Conservation (phyloP, 2,329 filamentous ascomycete species). For the Exophiala xenobiotica region DNA sequence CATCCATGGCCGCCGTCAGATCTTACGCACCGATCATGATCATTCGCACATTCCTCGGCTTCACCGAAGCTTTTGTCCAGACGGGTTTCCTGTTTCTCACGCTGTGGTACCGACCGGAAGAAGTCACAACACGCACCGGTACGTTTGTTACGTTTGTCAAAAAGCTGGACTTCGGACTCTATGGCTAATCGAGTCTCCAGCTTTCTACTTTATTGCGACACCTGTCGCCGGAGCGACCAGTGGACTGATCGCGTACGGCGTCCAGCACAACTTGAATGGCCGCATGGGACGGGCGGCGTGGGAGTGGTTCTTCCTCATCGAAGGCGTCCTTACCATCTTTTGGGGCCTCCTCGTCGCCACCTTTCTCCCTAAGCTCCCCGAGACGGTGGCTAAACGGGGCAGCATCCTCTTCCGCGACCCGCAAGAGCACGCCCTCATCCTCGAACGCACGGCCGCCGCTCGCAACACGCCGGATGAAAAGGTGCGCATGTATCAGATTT, state of each 20-base stretch:
- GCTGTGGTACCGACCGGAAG: slow-evolving; percentile 11
- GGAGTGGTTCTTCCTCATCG: slow-evolving; percentile 68
- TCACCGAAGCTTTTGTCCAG: slow-evolving; percentile 10
- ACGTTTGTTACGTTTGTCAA: not conserved
- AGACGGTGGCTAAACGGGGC: not conserved
- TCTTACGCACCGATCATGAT: slow-evolving; percentile 10
- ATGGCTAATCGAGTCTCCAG: slow-evolving; percentile 56
- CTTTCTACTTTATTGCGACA: slow-evolving; percentile 43
- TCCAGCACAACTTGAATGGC: slow-evolving; percentile 61
- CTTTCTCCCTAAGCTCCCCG: slow-evolving; percentile 65
- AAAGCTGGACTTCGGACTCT: not conserved
- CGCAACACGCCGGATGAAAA: slow-evolving; percentile 7
- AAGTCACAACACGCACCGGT: slow-evolving; percentile 8
- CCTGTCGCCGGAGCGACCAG: slow-evolving; percentile 70
- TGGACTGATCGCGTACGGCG: slow-evolving; percentile 63
- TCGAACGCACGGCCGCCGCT: not conserved
- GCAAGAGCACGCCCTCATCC: not conserved
- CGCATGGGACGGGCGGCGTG: slow-evolving; percentile 55
- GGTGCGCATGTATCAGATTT: slow-evolving; percentile 2
- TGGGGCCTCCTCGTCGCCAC: slow-evolving; percentile 59
- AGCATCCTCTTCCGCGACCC: slow-evolving; percentile 1
- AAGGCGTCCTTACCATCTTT: slow-evolving; percentile 63
- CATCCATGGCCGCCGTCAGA: not conserved
- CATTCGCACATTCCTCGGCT: slow-evolving; percentile 11
- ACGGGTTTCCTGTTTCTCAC: slow-evolving; percentile 4